Base-by-base conservation (phyloP, 2,329 filamentous ascomycete genomes). In the Hymenoscyphus occultus region DNA sequence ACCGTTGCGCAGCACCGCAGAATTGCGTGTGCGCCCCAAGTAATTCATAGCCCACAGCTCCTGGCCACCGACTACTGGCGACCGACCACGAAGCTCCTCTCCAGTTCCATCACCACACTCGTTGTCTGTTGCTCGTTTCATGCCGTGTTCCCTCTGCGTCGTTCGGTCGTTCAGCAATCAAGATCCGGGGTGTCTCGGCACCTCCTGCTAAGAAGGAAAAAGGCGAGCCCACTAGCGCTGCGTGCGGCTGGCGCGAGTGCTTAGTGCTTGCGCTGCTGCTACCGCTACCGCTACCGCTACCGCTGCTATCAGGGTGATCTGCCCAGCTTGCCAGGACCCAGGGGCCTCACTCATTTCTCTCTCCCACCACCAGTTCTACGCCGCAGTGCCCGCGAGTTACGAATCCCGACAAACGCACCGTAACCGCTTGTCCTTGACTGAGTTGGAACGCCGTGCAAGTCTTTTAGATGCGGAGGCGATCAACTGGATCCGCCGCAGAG, bases 401-500 rank as follows among this genome's bases (percentile, higher is more conserved):
- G 56, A 57, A 28, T 35, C 10, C 4, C 14, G 56, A 31, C 31
- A 62, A 48, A 59, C 32, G 48, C 22, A 54, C 19, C 48, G 48
- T 54, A 54, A 56, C 67, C 65, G 61, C 68, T 69, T 69, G 68
- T 60, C 64, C 66, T 70, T 69, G 62, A 71, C 70, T 65, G 65
- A 70, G 67, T 65, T 66, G 69, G 67, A 64, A 63, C 65, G 66
- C 64, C 56, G 65, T 68, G 66, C 63, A 67, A 69, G 68, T 67
- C 66, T 60, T 65, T 73, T 77, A 76, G 74, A 77, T 77, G 75
- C 69, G 71, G 72, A 74, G 69, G 72, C 73, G 72, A 69, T 74
- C 74, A 62, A 73, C 73, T 65, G 74, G 72, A 70, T 74, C 72
- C 65, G 71, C 71, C 70, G 72, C 70, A 73, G 74, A 76, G 72